Base-by-base conservation (phyloP, 768 basidiomycete genomes). In the Clathrus columnatus region DNA sequence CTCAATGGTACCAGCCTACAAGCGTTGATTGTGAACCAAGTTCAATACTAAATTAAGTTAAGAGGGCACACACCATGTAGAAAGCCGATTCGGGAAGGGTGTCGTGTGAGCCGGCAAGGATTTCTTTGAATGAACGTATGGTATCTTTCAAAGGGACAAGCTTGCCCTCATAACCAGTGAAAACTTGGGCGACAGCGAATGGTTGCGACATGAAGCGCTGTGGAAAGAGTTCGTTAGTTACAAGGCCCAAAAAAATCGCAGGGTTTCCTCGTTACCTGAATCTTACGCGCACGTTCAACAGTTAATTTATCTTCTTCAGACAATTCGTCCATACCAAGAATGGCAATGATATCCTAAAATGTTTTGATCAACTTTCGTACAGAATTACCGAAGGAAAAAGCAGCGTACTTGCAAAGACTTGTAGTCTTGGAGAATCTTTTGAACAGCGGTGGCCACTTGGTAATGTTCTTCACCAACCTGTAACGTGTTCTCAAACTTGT, bases 161-260 rank as follows among this genome's bases (percentile, higher is more conserved):
- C 71, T 87, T 90, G 68, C 95, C 96, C 79, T 96, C 94, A 67
- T 91, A 94, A 79, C 95, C 95, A 68, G 95, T 98, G 84, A 98
- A 97, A 73, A 96, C 93, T 78, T 97, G 92, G 56, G 94, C 96
- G 70, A 97, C 95, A 70, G 91, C 89, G 92, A 99, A 99, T 61
- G 96, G 96, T 76, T 99, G 94, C 63, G 93, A 97, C 96, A 99
- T 98, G 90, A 98, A 97, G 78, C 92, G 88, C 71, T 91, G 60
- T 71, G 72, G 45, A 73, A 67, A 49, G 30, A n/a, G 51, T 36
- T 21, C 18, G 2, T 43, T 10, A 24, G 42, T 7, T 16, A 10
- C 18, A 2, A 20, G 21, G 41, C 7, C 44, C 23, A 32, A 54
- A 23, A 23, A 24, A n/a, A 17, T 18, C 30, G 27, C 11, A 27